Percentiles rank a stretch among this genome's conserved stretches.
Evolutionary conservation across 1,284 basidiomycete genomes (phyloP).

Genomic region (Puccinia brachypodii): DNA sequence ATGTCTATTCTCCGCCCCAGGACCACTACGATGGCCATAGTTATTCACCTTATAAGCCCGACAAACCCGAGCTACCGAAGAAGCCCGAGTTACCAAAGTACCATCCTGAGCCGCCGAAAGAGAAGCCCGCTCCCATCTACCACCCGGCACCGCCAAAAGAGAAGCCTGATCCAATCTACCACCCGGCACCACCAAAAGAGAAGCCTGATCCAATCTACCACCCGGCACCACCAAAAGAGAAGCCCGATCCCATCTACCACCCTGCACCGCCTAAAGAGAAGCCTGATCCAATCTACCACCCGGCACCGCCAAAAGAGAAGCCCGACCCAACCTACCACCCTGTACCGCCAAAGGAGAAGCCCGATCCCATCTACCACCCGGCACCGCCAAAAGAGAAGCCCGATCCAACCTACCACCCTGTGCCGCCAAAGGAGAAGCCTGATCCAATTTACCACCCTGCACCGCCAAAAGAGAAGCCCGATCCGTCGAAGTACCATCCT

Average conservation of each 20-base stretch:
- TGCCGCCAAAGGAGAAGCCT: neutral
- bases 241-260: neutral
- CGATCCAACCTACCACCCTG: too few relatives aligned
- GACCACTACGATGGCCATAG: neutral
- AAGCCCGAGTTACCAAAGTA: too few relatives aligned
- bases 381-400: neutral
- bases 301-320: too few relatives aligned
- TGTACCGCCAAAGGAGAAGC: neutral
- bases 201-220: neutral
- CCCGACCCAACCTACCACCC: too few relatives aligned
- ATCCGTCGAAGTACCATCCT: too few relatives aligned
- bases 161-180: neutral
- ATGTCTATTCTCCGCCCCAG: neutral
- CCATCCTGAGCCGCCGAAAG: neutral
- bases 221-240: neutral
- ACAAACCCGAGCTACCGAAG: too few relatives aligned
- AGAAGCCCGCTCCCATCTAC: too few relatives aligned
- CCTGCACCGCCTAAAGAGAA: neutral
- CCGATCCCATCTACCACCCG: neutral
- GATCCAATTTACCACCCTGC: neutral
- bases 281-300: too few relatives aligned
- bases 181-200: neutral
- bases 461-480: neutral
- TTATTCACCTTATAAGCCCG: neutral
- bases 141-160: too few relatives aligned